Conservation (phyloP, 2,329 filamentous ascomycete genomes). For the Arachnomyces sp. region DNA sequence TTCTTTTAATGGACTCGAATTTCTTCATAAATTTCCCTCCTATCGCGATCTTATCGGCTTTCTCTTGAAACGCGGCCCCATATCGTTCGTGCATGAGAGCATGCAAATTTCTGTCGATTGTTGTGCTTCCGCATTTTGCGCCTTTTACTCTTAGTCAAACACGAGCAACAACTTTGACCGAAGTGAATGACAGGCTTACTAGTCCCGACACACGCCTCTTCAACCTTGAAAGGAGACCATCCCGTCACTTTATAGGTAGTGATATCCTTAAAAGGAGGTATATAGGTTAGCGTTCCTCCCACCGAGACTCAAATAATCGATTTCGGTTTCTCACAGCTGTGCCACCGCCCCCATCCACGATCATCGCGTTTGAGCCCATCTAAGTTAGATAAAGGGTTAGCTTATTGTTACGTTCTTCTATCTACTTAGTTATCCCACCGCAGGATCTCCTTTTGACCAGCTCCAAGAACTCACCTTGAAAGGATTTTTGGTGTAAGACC, state of each 20-base stretch:
- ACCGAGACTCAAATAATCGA: not conserved
- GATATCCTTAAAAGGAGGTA: slow-evolving; percentile 6
- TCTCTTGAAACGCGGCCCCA: slow-evolving; percentile 14
- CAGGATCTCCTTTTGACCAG: too few species aligned
- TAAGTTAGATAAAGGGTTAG: not conserved
- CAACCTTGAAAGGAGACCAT: slow-evolving; percentile 2
- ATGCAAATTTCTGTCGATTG: slow-evolving; percentile 21
- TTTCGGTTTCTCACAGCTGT: slow-evolving; percentile 9
- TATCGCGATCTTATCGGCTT: slow-evolving; percentile 14
- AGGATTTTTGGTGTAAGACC: not conserved
- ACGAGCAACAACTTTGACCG: not conserved
- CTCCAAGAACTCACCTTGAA: slow-evolving; percentile 8
- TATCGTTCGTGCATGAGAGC: slow-evolving; percentile 16
- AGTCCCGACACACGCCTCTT: slow-evolving; percentile 6
- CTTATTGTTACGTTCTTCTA: too few species aligned
- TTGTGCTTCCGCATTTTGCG: slow-evolving; percentile 21
- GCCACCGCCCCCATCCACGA: slow-evolving; percentile 16
- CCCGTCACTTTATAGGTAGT: slow-evolving; percentile 6
- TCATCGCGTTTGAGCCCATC: slow-evolving; percentile 5
- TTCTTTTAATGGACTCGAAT: slow-evolving; percentile 19
- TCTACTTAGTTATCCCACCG: too few species aligned
- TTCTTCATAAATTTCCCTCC: slow-evolving; percentile 22
- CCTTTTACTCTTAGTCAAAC: slow-evolving; percentile 8
- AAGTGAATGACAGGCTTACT: slow-evolving; percentile 1
- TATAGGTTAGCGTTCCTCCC: not conserved